Evolutionary conservation across 352 stramenopile species (phyloP).

Genomic region (Phytopythium boreale): DNA sequence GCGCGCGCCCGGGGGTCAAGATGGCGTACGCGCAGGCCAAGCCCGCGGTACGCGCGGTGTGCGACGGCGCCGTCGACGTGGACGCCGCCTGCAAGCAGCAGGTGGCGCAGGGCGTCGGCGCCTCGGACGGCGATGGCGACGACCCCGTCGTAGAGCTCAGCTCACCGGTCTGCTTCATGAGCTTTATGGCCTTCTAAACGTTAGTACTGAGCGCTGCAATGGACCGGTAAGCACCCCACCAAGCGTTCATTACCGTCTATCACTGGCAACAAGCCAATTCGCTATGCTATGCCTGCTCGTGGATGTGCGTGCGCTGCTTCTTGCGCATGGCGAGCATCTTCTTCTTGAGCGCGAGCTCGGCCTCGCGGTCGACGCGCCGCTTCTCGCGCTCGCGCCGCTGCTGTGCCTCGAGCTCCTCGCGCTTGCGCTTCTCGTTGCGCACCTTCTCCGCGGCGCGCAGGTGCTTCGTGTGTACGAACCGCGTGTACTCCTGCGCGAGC

Average conservation of each 20-base stretch:
- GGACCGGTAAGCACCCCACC: not conserved
- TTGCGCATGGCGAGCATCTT: slow-evolving; percentile 83
- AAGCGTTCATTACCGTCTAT: not conserved
- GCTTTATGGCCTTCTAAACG: not conserved
- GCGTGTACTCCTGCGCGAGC: slow-evolving; percentile 82
- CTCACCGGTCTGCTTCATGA: slow-evolving; percentile 1
- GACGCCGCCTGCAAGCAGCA: slow-evolving; percentile 75
- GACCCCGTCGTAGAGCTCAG: slow-evolving; percentile 16
- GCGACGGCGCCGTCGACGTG: slow-evolving; percentile 71
- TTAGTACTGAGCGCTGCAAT: too few relatives aligned
- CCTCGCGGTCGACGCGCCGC: slow-evolving; percentile 64
- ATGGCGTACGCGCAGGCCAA: slow-evolving; percentile 88
- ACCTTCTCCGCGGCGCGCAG: slow-evolving; percentile 70
- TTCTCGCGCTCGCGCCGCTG: slow-evolving; percentile 55
- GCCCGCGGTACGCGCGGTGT: slow-evolving; percentile 63
- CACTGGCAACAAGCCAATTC: not conserved
- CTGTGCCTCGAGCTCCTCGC: slow-evolving; percentile 58
- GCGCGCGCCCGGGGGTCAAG: slow-evolving; percentile 69
- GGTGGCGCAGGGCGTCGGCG: slow-evolving; percentile 59
- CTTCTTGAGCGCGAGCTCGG: slow-evolving; percentile 66
- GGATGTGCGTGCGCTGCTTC: slow-evolving; percentile 54
- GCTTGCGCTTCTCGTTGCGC: slow-evolving; percentile 63
- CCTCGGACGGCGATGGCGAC: slow-evolving; percentile 81
- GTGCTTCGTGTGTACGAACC: slow-evolving; percentile 84
- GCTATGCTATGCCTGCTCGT: slow-evolving; percentile 16